Conservation (phyloP, 2,329 filamentous ascomycete species). For the Botrytis elliptica region DNA sequence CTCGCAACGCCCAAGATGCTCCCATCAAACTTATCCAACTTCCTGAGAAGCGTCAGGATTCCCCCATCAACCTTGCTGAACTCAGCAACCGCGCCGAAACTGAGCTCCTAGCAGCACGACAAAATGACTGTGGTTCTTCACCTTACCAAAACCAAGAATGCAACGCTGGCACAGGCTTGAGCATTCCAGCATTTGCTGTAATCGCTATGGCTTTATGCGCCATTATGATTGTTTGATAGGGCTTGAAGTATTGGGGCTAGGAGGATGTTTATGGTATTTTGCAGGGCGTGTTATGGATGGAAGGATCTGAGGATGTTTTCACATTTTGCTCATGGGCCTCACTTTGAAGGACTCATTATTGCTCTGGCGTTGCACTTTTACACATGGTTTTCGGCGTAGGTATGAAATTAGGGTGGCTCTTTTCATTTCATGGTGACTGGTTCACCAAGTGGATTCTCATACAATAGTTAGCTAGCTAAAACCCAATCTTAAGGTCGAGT, state of each 20-base stretch:
- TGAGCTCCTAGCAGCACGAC: background rate
- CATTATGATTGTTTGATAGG: background rate
- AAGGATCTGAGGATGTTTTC: background rate
- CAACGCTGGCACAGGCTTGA: conserved; percentile 2
- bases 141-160: conserved; percentile 5
- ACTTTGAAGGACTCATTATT: background rate
- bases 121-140: conserved; percentile 13
- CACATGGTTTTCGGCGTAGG: background rate
- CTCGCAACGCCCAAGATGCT: background rate
- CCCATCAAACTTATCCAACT: background rate
- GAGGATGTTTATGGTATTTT: background rate
- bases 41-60: background rate
- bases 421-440: background rate
- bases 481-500: background rate
- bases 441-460: background rate
- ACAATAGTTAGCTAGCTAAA: background rate
- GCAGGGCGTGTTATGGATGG: background rate
- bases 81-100: background rate
- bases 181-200: background rate
- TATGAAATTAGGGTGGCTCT: background rate
- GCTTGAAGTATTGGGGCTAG: background rate
- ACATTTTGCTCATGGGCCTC: background rate
- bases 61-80: background rate
- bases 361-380: background rate
- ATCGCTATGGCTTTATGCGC: background rate